phyloP scores from a whole-genome alignment of 768 basidiomycete genomes.

The Panellus pusillus region DNA sequence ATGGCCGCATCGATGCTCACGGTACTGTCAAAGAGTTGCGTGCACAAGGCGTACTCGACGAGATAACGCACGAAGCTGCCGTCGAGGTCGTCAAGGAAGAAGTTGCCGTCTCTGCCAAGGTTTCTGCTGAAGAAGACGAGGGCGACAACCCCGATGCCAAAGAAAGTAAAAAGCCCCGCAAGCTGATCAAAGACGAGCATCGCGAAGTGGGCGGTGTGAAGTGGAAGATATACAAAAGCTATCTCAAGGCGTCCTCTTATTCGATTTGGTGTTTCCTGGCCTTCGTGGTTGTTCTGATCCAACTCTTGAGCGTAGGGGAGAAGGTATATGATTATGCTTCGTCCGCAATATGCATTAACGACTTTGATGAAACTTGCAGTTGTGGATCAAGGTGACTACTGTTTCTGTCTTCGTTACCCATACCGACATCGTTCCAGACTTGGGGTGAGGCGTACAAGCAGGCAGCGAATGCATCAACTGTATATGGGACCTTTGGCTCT shows the following conservation, averaged over 20 bases:
- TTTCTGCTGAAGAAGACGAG: slow-evolving; percentile 24
- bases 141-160: slow-evolving; percentile 21
- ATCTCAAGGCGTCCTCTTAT: slow-evolving; percentile 76
- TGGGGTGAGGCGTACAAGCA: slow-evolving; percentile 21
- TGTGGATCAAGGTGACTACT: slow-evolving; percentile 62
- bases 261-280: slow-evolving; percentile 64
- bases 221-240: slow-evolving; percentile 68
- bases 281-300: slow-evolving; percentile 42
- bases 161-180: slow-evolving; percentile 61
- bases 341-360: neutral
- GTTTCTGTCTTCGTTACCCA: neutral
- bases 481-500: slow-evolving; percentile 5
- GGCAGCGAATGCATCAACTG: neutral
- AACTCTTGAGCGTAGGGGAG: slow-evolving; percentile 56
- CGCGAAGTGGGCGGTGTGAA: slow-evolving; percentile 77
- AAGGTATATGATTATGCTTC: slow-evolving; percentile 32
- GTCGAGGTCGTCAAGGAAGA: slow-evolving; percentile 51
- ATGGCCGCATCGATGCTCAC: slow-evolving; percentile 77
- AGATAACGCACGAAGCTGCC: slow-evolving; percentile 55
- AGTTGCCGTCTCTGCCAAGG: slow-evolving; percentile 33
- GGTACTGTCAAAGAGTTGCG: slow-evolving; percentile 68
- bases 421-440: slow-evolving; percentile 1
- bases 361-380: neutral
- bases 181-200: slow-evolving; percentile 81
- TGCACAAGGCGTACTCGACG: slow-evolving; percentile 60